phyloP scores from a whole-genome alignment of 257 asterid species.

The Mentha longifolia region DNA sequence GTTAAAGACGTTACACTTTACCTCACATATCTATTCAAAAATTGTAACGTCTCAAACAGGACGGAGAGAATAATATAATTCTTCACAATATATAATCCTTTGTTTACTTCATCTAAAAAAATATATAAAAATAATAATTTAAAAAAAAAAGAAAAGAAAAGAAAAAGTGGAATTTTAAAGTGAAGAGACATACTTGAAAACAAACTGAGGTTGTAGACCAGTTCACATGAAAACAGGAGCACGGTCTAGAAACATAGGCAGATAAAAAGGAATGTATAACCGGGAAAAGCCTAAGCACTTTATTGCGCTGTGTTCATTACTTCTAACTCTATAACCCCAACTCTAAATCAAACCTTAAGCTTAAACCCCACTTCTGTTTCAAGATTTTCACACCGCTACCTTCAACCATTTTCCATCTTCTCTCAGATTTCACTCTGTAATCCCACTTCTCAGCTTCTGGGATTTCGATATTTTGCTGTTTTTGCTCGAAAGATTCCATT shows the following conservation, averaged over 20 bases:
- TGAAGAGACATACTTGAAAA: background rate
- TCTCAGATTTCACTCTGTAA: conserved; percentile 27
- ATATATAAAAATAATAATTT: no score
- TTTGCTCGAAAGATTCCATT: conserved; percentile 21
- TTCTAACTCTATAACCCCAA: conserved; percentile 38
- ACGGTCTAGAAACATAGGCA: conserved; percentile 18
- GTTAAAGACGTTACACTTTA: no score
- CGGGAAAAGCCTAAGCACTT: conserved; percentile 45
- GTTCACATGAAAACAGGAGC: conserved; percentile 17
- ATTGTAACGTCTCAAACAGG: no score
- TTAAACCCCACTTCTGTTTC: conserved; percentile 47
- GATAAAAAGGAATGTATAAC: conserved; percentile 36
- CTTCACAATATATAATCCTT: no score
- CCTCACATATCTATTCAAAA: no score
- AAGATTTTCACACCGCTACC: conserved; percentile 35
- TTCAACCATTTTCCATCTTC: conserved; percentile 26
- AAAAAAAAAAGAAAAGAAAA: no score
- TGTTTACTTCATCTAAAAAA: no score
- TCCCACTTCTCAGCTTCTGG: conserved; percentile 27
- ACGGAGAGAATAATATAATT: no score
- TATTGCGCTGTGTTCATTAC: conserved; percentile 8
- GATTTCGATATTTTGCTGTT: conserved; percentile 27
- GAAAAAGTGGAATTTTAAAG: no score
- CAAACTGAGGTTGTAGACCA: background rate
- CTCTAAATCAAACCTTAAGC: conserved; percentile 44